phyloP scores from a whole-genome alignment of 2,329 filamentous ascomycete genomes.

The Diaporthe vaccinii region DNA sequence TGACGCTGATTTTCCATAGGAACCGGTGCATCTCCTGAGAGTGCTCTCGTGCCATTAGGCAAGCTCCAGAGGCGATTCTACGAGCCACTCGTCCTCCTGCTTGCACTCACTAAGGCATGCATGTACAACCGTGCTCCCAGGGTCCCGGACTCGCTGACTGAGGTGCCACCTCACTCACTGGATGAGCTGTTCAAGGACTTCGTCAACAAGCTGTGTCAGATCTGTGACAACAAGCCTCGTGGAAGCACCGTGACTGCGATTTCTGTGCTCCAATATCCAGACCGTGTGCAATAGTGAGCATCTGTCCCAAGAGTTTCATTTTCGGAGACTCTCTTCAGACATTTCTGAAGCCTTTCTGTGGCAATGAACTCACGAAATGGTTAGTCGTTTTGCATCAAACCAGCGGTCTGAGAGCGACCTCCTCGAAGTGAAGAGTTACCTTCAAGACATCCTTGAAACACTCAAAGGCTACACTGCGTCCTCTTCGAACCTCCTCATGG shows the following conservation, averaged over 20 bases:
- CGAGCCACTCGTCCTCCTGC: slow-evolving; percentile 37
- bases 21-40: background rate
- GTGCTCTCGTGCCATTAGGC: background rate
- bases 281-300: slow-evolving; percentile 44
- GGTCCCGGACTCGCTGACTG: background rate
- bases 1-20: background rate
- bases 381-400: slow-evolving; percentile 48
- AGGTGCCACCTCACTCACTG: slow-evolving; percentile 31
- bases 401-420: slow-evolving; percentile 41
- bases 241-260: slow-evolving; percentile 47
- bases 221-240: slow-evolving; percentile 46
- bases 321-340: background rate
- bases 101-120: slow-evolving; percentile 21
- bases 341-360: background rate
- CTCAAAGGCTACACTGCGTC: slow-evolving; percentile 36
- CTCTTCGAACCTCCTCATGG: background rate
- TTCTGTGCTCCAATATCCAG: slow-evolving; percentile 44
- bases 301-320: background rate
- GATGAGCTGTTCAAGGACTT: slow-evolving; percentile 45
- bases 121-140: slow-evolving; percentile 30
- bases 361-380: background rate
- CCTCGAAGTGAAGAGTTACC: slow-evolving; percentile 33
- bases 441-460: slow-evolving; percentile 41
- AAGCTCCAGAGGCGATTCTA: slow-evolving; percentile 37
- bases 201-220: slow-evolving; percentile 48